These are phyloP conservation scores for Haematococcus sp. DNA, from an alignment of 139 green algal species.

Conservation along the genomic window DNA sequence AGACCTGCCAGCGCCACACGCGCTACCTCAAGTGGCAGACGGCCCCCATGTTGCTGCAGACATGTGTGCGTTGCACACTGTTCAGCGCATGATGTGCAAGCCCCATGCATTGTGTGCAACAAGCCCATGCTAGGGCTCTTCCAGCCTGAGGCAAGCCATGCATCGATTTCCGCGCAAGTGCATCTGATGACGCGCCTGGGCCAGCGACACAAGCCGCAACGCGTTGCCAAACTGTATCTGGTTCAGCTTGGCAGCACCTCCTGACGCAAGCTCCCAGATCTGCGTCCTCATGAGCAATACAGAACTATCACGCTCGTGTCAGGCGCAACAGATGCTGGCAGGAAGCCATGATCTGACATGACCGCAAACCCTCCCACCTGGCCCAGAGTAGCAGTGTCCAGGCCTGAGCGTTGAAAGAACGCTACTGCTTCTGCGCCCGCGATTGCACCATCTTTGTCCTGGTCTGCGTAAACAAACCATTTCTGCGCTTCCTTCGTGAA, in stretches of 20 bases:
- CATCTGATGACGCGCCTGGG: slow-evolving; percentile 49
- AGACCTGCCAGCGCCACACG: slow-evolving; percentile 53
- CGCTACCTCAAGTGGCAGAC: slow-evolving; percentile 47
- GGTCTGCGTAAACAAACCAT: slow-evolving; percentile 70
- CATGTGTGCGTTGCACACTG: slow-evolving; percentile 3
- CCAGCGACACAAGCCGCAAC: slow-evolving; percentile 78
- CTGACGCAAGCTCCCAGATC: slow-evolving; percentile 83
- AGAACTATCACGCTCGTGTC: neutral
- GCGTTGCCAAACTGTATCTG: slow-evolving; percentile 75
- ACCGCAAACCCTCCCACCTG: slow-evolving; percentile 47
- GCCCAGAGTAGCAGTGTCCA: slow-evolving; percentile 71
- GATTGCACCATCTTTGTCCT: slow-evolving; percentile 60
- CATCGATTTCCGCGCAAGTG: too few relatives aligned
- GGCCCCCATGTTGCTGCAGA: slow-evolving; percentile 42
- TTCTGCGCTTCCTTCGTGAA: slow-evolving; percentile 5
- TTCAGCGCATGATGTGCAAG: too few relatives aligned
- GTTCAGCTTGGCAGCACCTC: slow-evolving; percentile 62
- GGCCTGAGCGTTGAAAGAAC: slow-evolving; percentile 74
- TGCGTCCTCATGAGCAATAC: slow-evolving; percentile 21
- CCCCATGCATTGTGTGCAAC: too few relatives aligned
- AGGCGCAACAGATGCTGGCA: neutral
- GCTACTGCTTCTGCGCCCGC: slow-evolving; percentile 73
- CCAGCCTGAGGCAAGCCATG: too few relatives aligned
- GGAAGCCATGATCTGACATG: neutral
- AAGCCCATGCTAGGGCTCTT: too few relatives aligned